phyloP scores from a whole-genome alignment of 495 filamentous ascomycete species.

The Opeltia flavorubescens region DNA sequence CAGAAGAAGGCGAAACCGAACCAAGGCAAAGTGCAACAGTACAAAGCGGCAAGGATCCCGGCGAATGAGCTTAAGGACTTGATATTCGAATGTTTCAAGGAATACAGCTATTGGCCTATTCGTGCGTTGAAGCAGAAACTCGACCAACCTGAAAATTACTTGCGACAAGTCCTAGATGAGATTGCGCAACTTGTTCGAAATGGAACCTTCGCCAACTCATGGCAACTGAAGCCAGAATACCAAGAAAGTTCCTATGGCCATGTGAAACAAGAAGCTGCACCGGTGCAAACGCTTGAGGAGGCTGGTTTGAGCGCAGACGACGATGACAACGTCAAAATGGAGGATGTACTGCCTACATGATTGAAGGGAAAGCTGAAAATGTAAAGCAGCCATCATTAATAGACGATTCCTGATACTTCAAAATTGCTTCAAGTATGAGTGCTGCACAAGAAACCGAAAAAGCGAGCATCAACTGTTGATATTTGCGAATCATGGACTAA shows the following conservation, averaged over 20 bases:
- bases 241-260: slow-evolving; percentile 29
- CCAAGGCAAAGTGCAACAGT: slow-evolving; percentile 37
- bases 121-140: slow-evolving; percentile 58
- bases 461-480: neutral
- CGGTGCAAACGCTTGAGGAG: slow-evolving; percentile 13
- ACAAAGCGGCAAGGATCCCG: slow-evolving; percentile 77
- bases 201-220: slow-evolving; percentile 71
- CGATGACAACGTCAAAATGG: slow-evolving; percentile 63
- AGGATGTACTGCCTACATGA: slow-evolving; percentile 40
- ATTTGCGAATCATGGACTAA: neutral
- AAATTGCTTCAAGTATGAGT: neutral
- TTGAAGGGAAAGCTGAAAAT: no score
- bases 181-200: slow-evolving; percentile 67
- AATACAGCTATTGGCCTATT: slow-evolving; percentile 82
- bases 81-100: slow-evolving; percentile 66
- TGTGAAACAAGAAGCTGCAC: slow-evolving; percentile 29
- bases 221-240: slow-evolving; percentile 62
- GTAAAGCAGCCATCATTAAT: no score
- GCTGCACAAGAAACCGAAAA: neutral
- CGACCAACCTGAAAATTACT: slow-evolving; percentile 79
- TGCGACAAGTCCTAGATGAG: slow-evolving; percentile 70
- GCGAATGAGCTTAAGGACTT: slow-evolving; percentile 72
- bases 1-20: slow-evolving; percentile 21
- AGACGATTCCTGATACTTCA: neutral
- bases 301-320: slow-evolving; percentile 32